Conservation (phyloP, 208 protist species). For the Tetramitus jugosus region DNA sequence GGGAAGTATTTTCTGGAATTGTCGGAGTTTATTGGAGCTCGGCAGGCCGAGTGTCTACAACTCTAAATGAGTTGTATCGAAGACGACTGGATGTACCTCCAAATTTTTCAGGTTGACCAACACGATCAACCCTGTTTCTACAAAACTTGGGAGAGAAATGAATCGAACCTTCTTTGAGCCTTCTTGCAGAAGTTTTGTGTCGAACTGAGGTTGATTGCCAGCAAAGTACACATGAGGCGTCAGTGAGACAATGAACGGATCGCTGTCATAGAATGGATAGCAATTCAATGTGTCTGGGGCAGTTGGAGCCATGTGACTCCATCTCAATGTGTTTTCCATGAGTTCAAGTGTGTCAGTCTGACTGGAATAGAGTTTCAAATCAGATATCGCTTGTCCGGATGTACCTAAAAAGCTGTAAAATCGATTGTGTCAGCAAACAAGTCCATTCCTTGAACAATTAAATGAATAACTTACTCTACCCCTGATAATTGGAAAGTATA, state of each 20-base stretch:
- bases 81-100: neutral
- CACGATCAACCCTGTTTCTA: neutral
- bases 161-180: neutral
- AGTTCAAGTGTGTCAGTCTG: slow-evolving; percentile 52
- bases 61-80: neutral
- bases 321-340: slow-evolving; percentile 58
- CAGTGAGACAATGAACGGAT: slow-evolving; percentile 67
- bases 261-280: slow-evolving; percentile 66
- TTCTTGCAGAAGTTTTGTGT: neutral
- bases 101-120: neutral
- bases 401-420: neutral
- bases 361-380: slow-evolving; percentile 60
- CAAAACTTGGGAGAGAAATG: neutral
- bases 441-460: no score
- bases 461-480: slow-evolving; percentile 10
- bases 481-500: slow-evolving; percentile 53
- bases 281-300: slow-evolving; percentile 76
- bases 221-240: slow-evolving; percentile 68
- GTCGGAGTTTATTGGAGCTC: no score
- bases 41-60: no score
- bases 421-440: neutral
- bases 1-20: no score
- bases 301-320: slow-evolving; percentile 67
- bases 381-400: slow-evolving; percentile 70
- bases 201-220: slow-evolving; percentile 64